Base-by-base conservation (phyloP, 192 early-diverging fungal species). In the Podochytrium sp. region DNA sequence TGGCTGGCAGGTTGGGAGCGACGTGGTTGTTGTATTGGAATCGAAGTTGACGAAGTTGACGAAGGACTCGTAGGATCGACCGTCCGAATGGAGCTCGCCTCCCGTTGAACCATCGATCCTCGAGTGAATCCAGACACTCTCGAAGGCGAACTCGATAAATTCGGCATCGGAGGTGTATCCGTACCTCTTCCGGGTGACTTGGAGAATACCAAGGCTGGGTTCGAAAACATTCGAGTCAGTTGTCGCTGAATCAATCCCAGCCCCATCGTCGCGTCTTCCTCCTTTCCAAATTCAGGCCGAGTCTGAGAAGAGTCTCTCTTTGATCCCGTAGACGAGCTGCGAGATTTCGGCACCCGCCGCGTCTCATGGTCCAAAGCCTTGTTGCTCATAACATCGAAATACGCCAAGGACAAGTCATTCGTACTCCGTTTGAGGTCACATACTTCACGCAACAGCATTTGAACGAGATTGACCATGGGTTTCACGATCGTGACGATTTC, bases 381-480 rank as follows among this genome's bases (percentile, higher is more conserved):
- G 37, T 62, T 37, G n/a, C 38, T 30, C 12, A 82, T 62, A 23
- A 73, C 76, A 30, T 84, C 77, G 41, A 47, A 84, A 59, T 80
- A 79, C 37, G 60, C 68, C 53, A 84, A 40, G 10, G 72, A 34
- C 30, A 76, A 71, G 34, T 84, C 79, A 39, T 84, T 84, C 43
- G 79, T 6, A 14, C 63, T 77, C 2, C 41, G 34, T 37, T 71
- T 65, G 25, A 76, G 49, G 3, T 25, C 30, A 34, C 55, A 74
- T 43, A 79, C 52, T 25, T 81, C 79, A 20, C 43, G 30, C 49
- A 84, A 56, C 38, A 84, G 42, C 2, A n/a, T 51, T 67, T 84
- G 82, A 16, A 84, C 43, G 1, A 78, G 67, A 18, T 25, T 12
- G 6, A 84, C 77, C 0, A 79, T 71, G 3, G 79, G 79, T 6